These are phyloP conservation scores for Solanum hybrid DNA, from an alignment of 305 asterid species.

Conservation along the genomic window DNA sequence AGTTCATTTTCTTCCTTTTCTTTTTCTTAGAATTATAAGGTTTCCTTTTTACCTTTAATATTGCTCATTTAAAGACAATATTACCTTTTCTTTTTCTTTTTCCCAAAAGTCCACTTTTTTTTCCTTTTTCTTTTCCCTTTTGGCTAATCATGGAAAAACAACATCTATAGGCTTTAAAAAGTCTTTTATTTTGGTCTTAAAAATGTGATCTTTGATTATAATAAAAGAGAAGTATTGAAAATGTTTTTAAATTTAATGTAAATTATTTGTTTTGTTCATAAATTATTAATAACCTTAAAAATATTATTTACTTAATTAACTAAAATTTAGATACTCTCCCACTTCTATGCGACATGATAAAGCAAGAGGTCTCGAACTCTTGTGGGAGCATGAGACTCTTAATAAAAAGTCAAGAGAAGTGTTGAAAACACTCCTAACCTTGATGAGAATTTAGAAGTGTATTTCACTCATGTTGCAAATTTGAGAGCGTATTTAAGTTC, in stretches of 20 bases:
- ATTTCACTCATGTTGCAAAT: too few species aligned
- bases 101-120: not conserved
- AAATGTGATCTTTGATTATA: not conserved
- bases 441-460: not conserved
- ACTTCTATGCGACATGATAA: not conserved
- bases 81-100: not conserved
- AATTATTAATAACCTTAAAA: too few species aligned
- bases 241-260: too few species aligned
- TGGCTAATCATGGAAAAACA: not conserved
- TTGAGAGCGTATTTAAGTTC: not conserved
- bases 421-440: accelerated
- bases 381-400: not conserved
- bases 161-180: not conserved
- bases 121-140: not conserved
- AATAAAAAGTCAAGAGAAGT: not conserved
- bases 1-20: not conserved
- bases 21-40: not conserved
- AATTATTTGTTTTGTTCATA: too few species aligned
- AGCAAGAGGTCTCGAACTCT: not conserved
- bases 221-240: not conserved
- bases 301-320: too few species aligned
- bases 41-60: not conserved
- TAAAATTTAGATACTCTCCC: too few species aligned
- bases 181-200: not conserved
- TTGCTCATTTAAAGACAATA: too few species aligned